Evolutionary conservation across 768 basidiomycete species (phyloP).

Genomic region (Gelatoporia subvermispora): DNA sequence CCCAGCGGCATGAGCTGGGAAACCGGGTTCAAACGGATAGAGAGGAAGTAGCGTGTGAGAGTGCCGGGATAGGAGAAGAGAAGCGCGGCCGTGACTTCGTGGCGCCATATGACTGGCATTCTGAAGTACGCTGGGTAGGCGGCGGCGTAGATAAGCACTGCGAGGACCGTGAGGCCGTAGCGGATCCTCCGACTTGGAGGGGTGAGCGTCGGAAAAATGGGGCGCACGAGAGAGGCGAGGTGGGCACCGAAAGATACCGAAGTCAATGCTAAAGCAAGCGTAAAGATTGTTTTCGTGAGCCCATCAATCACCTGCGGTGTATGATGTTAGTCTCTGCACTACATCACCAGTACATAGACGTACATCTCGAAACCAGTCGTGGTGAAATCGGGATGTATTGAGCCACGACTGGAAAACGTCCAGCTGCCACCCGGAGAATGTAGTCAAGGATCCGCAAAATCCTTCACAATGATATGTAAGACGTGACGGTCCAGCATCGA

Average conservation of each 20-base stretch:
- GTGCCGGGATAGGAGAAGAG: slow-evolving; percentile 89
- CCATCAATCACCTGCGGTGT: slow-evolving; percentile 77
- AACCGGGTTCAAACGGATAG: slow-evolving; percentile 64
- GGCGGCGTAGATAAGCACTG: slow-evolving; percentile 67
- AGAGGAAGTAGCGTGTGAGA: slow-evolving; percentile 76
- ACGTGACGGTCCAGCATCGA: background rate
- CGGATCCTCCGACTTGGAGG: slow-evolving; percentile 43
- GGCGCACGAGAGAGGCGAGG: slow-evolving; percentile 41
- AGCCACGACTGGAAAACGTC: slow-evolving; percentile 85
- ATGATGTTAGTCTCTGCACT: background rate
- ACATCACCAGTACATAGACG: slow-evolving; percentile 21
- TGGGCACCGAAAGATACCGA: slow-evolving; percentile 73
- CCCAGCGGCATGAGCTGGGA: slow-evolving; percentile 66
- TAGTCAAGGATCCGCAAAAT: slow-evolving; percentile 94
- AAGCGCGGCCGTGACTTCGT: slow-evolving; percentile 80
- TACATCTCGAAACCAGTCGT: slow-evolving; percentile 70
- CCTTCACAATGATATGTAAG: slow-evolving; percentile 36
- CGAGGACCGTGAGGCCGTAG: slow-evolving; percentile 45
- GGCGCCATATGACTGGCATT: slow-evolving; percentile 63
- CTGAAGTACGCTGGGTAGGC: slow-evolving; percentile 77
- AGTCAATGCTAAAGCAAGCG: slow-evolving; percentile 70
- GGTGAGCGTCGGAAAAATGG: slow-evolving; percentile 36
- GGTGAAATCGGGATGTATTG: slow-evolving; percentile 50
- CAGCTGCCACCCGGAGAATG: slow-evolving; percentile 93
- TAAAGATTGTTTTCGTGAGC: slow-evolving; percentile 72